Base-by-base conservation (phyloP, 23 red algal species). In the Gracilaria vermiculophylla region DNA sequence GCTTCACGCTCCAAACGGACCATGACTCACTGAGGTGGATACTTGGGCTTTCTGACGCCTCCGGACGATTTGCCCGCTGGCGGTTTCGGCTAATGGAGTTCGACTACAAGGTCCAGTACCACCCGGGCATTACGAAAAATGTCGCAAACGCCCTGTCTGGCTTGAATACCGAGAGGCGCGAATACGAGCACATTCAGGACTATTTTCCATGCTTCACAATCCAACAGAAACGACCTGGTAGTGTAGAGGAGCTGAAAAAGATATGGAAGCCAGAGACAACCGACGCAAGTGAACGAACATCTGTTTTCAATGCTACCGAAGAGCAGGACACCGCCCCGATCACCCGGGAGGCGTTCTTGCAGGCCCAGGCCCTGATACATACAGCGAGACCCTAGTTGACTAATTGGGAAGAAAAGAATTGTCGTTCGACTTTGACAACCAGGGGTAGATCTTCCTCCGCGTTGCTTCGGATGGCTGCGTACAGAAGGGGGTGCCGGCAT, bases 11-110 rank as follows among this genome's bases (percentile, higher is more conserved):
- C 5, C 12, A 12, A 47, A 47, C 12, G 43, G 12, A 47, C 43
- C 43, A 47, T 47, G 43, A 47, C 19, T 7, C 73, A 19, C 42
- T 90, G 29, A 17, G 57, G 52, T 80, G 86, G 70, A 90, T 90
- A 6, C 23, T 80, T 5, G 64, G 64, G 7, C 48, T 62, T 2
- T 17, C 57, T 8, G 83, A 76, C 54, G 64, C 43, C 45, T 53
- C 50, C 37, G 10, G 67, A 43, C 64, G 83, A 13, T 27, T 61
- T 27, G 83, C 43, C 17, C n/a, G 64, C 40, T 87, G 17, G 44
- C 36, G 51, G 32, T 41, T 87, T 21, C 27, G 55, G 5, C 83
- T 76, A 9, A 5, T 17, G 34, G 83, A 77, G 23, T 87, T 57
- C 32, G 66, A 87, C 17, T 65, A 76, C 17, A 41, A 75, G 0